A percentile compares a stretch with the other conserved stretches of the same genome.
Evolutionary conservation across 75 land plant genomes (phyloP).

Genomic region (Cryptomeria japonica): DNA sequence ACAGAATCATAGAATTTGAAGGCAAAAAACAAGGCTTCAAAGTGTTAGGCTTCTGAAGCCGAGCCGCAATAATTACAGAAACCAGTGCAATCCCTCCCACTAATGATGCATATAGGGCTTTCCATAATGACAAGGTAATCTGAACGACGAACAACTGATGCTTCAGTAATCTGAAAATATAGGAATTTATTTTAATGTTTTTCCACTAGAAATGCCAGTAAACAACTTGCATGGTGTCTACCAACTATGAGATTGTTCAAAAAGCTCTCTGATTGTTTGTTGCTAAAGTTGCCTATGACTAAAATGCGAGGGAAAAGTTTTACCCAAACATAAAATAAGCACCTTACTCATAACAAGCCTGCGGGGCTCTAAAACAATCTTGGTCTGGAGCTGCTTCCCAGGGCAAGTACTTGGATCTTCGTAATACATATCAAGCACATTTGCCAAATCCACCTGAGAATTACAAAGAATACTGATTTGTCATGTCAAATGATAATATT

Average conservation of each 20-base stretch:
- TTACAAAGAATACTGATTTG: background rate
- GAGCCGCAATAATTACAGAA: slow-evolving; percentile 28
- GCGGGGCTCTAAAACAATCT: slow-evolving; percentile 19
- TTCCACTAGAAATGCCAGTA: background rate
- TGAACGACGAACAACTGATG: background rate
- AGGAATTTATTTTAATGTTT: background rate
- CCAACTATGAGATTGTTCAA: background rate
- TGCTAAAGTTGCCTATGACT: background rate
- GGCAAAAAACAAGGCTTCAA: slow-evolving; percentile 10
- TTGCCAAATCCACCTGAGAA: slow-evolving; percentile 72
- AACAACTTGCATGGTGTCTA: background rate
- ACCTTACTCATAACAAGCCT: slow-evolving; percentile 57
- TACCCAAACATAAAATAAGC: slow-evolving; percentile 14
- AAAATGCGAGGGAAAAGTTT: background rate
- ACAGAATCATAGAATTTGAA: slow-evolving; percentile 1
- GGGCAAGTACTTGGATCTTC: slow-evolving; percentile 73
- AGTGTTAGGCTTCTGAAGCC: slow-evolving; percentile 24
- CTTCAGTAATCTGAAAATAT: slow-evolving; percentile 7
- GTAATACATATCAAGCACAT: slow-evolving; percentile 70
- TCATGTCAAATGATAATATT: background rate
- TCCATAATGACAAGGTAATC: slow-evolving; percentile 19
- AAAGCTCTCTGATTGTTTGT: background rate
- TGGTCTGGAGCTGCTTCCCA: slow-evolving; percentile 40
- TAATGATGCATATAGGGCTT: slow-evolving; percentile 17
- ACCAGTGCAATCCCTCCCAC: slow-evolving; percentile 43